Evolutionary conservation across 192 early-diverging fungal genomes (phyloP).

Genomic region (Dissophora ornata): DNA sequence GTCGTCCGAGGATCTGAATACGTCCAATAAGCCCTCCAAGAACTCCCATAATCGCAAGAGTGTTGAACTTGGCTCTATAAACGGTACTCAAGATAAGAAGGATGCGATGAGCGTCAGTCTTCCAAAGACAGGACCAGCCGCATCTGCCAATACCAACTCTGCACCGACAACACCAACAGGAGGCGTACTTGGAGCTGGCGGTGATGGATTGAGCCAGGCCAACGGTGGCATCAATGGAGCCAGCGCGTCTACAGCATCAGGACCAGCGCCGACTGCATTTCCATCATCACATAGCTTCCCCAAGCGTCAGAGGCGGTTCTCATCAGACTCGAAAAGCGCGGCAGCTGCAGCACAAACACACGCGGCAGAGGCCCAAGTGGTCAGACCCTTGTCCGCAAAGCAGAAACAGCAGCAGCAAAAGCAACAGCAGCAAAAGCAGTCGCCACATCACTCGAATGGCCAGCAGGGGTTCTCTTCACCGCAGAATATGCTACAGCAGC

Average conservation of each 20-base stretch:
- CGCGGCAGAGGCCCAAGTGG: slow-evolving; percentile 19
- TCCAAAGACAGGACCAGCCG: slow-evolving; percentile 13
- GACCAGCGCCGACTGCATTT: slow-evolving; percentile 10
- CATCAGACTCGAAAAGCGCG: slow-evolving; percentile 47
- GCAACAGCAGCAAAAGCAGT: slow-evolving; percentile 23
- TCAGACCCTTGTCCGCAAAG: slow-evolving; percentile 27
- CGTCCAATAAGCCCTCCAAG: slow-evolving; percentile 24
- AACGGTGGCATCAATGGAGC: slow-evolving; percentile 11
- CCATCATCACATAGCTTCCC: slow-evolving; percentile 36
- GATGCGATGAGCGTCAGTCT: slow-evolving; percentile 27
- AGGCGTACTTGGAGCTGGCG: slow-evolving; percentile 4
- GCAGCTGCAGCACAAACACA: slow-evolving; percentile 38
- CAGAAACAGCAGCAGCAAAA: slow-evolving; percentile 48
- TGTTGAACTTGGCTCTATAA: slow-evolving; percentile 30
- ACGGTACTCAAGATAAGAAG: slow-evolving; percentile 24
- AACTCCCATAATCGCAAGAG: slow-evolving; percentile 36
- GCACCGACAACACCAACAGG: slow-evolving; percentile 43
- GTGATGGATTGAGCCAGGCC: neutral
- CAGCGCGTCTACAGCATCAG: neutral
- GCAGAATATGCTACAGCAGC: slow-evolving; percentile 44
- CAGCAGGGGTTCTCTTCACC: slow-evolving; percentile 31
- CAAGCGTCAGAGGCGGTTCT: slow-evolving; percentile 56
- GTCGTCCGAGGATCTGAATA: slow-evolving; percentile 25
- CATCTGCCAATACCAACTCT: slow-evolving; percentile 8
- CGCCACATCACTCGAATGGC: neutral